Conservation (phyloP, 352 stramenopile genomes). For the Globisporangium emineosum region DNA sequence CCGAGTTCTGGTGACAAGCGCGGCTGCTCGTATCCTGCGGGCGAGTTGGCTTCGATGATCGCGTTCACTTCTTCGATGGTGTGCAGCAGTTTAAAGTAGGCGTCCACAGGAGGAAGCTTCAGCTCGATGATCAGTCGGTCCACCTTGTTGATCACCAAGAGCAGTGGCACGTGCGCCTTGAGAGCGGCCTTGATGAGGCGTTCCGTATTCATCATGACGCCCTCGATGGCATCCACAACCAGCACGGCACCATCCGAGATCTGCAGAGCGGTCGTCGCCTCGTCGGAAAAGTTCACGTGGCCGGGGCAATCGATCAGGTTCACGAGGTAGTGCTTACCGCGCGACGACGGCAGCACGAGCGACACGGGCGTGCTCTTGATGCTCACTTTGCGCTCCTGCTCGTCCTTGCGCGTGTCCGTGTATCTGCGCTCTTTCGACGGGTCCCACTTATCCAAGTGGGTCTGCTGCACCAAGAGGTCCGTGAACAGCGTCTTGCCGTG, state of each 20-base stretch:
- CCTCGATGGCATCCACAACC: slow-evolving; percentile 97
- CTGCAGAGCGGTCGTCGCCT: slow-evolving; percentile 92
- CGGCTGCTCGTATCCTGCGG: slow-evolving; percentile 36
- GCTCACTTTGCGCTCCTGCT: slow-evolving; percentile 96
- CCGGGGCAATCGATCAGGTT: slow-evolving; percentile 97
- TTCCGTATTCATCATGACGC: slow-evolving; percentile 98
- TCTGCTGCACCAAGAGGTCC: slow-evolving; percentile 91
- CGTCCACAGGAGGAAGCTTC: slow-evolving; percentile 96
- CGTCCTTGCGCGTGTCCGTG: slow-evolving; percentile 95
- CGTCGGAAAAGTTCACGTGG: slow-evolving; percentile 97
- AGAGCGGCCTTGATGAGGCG: slow-evolving; percentile 92
- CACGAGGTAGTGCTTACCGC: slow-evolving; percentile 95
- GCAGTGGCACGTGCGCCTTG: slow-evolving; percentile 84
- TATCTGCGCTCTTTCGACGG: slow-evolving; percentile 83
- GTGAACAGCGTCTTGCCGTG: slow-evolving; percentile 94
- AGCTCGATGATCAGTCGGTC: slow-evolving; percentile 99
- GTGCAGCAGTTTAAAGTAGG: slow-evolving; percentile 98
- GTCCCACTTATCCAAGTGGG: slow-evolving; percentile 83
- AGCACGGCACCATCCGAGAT: slow-evolving; percentile 94
- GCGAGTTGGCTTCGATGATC: slow-evolving; percentile 77
- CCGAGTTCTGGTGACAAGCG: slow-evolving; percentile 90
- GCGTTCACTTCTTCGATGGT: slow-evolving; percentile 97
- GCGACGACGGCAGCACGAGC: slow-evolving; percentile 90
- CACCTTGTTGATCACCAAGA: slow-evolving; percentile 97
- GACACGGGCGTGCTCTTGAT: slow-evolving; percentile 97